These are phyloP conservation scores for Trypanosoma avium DNA, from an alignment of 208 protist species.

Conservation along the genomic window DNA sequence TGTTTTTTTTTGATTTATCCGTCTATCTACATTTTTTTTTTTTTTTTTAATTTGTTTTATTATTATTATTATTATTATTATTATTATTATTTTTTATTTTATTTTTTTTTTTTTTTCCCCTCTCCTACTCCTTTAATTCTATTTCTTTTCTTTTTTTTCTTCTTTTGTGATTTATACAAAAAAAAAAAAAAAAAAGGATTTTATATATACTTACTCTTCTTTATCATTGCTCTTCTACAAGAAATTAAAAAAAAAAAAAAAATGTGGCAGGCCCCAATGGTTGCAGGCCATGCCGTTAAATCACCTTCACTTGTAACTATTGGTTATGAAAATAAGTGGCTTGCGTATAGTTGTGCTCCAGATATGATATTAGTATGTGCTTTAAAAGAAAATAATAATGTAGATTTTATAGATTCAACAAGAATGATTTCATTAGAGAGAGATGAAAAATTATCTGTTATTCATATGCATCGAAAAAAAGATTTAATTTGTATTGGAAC, in stretches of 20 bases:
- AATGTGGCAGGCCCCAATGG: slow-evolving; percentile 5
- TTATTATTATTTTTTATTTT: slow-evolving; percentile 18
- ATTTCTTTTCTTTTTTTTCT: slow-evolving; percentile 5
- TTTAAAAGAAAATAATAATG: slow-evolving; percentile 12
- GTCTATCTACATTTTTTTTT: neutral
- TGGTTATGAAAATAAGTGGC: slow-evolving; percentile 20
- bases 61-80: neutral
- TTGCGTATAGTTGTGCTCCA: slow-evolving; percentile 26
- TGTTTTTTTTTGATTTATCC: neutral
- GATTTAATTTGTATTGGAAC: slow-evolving; percentile 73
- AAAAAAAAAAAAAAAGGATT: no score
- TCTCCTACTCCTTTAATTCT: neutral
- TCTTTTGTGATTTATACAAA: neutral
- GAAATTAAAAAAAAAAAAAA: neutral
- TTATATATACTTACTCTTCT: slow-evolving; percentile 1
- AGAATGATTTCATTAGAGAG: slow-evolving; percentile 12
- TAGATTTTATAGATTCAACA: slow-evolving; percentile 11
- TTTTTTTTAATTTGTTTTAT: neutral
- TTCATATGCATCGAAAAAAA: slow-evolving; percentile 50
- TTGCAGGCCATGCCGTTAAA: slow-evolving; percentile 33
- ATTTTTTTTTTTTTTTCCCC: slow-evolving; percentile 9
- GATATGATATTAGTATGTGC: slow-evolving; percentile 24
- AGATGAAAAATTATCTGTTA: slow-evolving; percentile 45
- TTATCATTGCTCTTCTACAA: neutral
- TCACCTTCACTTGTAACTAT: slow-evolving; percentile 31